Conservation (phyloP, 2,329 filamentous ascomycete species). For the Gaeumannomyces sp. region DNA sequence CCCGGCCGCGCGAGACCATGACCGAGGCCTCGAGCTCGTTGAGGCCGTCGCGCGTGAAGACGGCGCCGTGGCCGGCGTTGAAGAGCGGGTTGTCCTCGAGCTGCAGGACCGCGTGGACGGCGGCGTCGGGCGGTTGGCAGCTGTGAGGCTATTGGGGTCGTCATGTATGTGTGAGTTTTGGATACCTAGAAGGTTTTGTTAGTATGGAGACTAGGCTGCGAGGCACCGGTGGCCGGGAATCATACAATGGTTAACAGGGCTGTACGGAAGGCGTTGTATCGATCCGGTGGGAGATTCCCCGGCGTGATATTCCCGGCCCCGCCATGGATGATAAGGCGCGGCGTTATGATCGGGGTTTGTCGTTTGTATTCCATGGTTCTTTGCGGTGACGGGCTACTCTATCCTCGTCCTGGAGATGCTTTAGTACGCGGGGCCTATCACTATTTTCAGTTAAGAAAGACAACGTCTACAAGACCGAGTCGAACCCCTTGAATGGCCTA, state of each 20-base stretch:
- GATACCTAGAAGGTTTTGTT: slow-evolving; percentile 29
- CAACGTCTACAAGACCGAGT: no score
- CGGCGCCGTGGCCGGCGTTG: slow-evolving; percentile 77
- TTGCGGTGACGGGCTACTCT: no score
- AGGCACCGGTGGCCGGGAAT: slow-evolving; percentile 11
- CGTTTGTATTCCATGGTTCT: slow-evolving; percentile 33
- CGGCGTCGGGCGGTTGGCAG: slow-evolving; percentile 58
- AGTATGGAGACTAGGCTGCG: background rate
- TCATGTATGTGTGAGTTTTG: slow-evolving; percentile 42
- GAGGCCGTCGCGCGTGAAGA: slow-evolving; percentile 76
- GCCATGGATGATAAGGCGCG: slow-evolving; percentile 64
- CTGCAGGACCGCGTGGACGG: slow-evolving; percentile 66
- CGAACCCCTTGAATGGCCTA: no score
- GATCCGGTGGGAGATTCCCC: slow-evolving; percentile 48
- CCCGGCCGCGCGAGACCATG: slow-evolving; percentile 69
- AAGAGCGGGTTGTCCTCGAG: slow-evolving; percentile 79
- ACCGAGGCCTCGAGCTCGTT: slow-evolving; percentile 84
- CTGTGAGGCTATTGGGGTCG: slow-evolving; percentile 9
- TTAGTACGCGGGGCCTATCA: slow-evolving; percentile 15
- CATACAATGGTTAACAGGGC: slow-evolving; percentile 58
- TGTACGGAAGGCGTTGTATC: slow-evolving; percentile 51
- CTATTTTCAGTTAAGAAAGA: no score
- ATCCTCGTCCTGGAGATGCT: no score
- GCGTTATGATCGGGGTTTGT: slow-evolving; percentile 29
- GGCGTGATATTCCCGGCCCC: slow-evolving; percentile 66